phyloP scores from a whole-genome alignment of 116 monocot genomes.

The Phalaenopsis hybrid region DNA sequence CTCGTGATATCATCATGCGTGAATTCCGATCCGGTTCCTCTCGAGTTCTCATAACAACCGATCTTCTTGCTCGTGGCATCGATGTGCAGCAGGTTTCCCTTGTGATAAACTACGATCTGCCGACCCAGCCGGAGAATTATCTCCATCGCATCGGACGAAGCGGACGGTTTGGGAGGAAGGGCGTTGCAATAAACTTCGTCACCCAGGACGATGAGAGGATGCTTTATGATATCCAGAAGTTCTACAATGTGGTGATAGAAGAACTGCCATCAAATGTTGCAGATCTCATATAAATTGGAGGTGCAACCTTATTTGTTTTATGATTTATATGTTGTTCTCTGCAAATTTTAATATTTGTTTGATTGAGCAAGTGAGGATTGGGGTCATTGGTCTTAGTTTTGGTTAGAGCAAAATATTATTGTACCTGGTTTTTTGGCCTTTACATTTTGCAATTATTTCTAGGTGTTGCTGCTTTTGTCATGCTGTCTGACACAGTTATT shows the following conservation, averaged over 20 bases:
- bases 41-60: slow-evolving; percentile 23
- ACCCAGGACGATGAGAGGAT: slow-evolving; percentile 18
- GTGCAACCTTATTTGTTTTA: too few species aligned
- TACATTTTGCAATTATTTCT: too few species aligned
- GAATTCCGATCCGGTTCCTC: slow-evolving; percentile 27
- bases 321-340: too few species aligned
- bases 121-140: slow-evolving; percentile 27
- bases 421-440: too few species aligned
- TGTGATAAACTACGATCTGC: slow-evolving; percentile 24
- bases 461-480: too few species aligned
- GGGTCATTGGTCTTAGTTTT: too few species aligned
- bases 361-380: too few species aligned
- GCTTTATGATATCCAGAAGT: slow-evolving; percentile 15
- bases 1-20: slow-evolving; percentile 25
- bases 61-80: slow-evolving; percentile 22
- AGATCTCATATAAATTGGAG: slow-evolving; percentile 13
- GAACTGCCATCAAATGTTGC: slow-evolving; percentile 21
- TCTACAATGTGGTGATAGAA: slow-evolving; percentile 5
- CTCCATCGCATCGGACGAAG: slow-evolving; percentile 28
- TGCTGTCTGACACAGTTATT: too few species aligned
- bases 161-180: slow-evolving; percentile 24
- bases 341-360: too few species aligned
- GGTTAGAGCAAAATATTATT: too few species aligned
- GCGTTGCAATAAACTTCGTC: slow-evolving; percentile 26
- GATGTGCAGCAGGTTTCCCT: slow-evolving; percentile 25